Evolutionary conservation across 371 early-diverging fungal genomes (phyloP).

Genomic region (Lichtheimia corymbifera): DNA sequence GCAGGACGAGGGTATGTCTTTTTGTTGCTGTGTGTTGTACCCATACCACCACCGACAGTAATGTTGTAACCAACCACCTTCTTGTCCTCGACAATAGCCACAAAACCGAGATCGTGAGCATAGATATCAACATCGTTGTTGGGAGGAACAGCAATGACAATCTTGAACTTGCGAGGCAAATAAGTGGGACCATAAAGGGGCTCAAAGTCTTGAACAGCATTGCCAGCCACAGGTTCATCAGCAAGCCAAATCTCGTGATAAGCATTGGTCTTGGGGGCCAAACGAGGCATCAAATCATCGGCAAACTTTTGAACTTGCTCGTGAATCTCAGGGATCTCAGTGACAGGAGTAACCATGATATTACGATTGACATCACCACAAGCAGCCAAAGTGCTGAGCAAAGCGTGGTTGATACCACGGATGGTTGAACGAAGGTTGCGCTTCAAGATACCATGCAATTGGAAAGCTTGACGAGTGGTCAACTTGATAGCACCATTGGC

Average conservation of each 20-base stretch:
- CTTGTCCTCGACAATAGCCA: conserved; percentile 81
- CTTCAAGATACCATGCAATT: conserved; percentile 94
- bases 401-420: conserved; percentile 83
- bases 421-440: conserved; percentile 83
- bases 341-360: conserved; percentile 89
- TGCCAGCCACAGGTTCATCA: conserved; percentile 82
- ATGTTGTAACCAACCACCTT: conserved; percentile 88
- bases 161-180: conserved; percentile 94
- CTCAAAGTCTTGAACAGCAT: conserved; percentile 80
- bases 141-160: conserved; percentile 92
- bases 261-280: conserved; percentile 84
- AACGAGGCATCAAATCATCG: conserved; percentile 66
- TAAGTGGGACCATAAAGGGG: conserved; percentile 92
- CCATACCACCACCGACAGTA: conserved; percentile 96
- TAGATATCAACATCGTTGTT: conserved; percentile 95
- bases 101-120: conserved; percentile 92
- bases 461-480: conserved; percentile 95
- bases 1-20: conserved; percentile 92
- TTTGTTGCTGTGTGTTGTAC: conserved; percentile 95
- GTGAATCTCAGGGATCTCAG: conserved; percentile 77
- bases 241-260: conserved; percentile 97
- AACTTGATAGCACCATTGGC: conserved; percentile 90
- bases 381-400: conserved; percentile 91
- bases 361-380: conserved; percentile 98
- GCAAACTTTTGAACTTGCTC: conserved; percentile 76